Percentiles rank a stretch among this genome's conserved stretches.
Evolutionary conservation across 768 basidiomycete genomes (phyloP).

Genomic region (Lepiota brunneoincarnata): DNA sequence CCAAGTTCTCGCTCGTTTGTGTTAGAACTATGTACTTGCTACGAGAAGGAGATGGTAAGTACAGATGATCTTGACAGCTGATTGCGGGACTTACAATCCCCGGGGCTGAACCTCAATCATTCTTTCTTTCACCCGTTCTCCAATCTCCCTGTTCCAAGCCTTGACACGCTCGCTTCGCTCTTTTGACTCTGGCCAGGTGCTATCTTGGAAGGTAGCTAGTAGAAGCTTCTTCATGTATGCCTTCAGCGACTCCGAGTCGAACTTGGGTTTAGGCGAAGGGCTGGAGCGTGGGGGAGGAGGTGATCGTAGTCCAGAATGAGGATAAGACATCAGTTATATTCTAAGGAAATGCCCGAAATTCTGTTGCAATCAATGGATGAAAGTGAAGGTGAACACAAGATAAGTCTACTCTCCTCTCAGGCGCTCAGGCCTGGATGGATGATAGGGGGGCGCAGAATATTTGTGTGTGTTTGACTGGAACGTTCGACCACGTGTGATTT

Average conservation of each 20-base stretch:
- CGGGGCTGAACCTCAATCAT: constrained; percentile 81
- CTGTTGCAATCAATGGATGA: too few relatives aligned
- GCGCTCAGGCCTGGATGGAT: background rate
- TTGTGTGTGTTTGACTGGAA: constrained; percentile 5
- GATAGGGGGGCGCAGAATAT: constrained; percentile 15
- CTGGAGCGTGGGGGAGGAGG: constrained; percentile 60
- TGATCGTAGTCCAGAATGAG: constrained; percentile 52
- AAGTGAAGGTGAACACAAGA: background rate
- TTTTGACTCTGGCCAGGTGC: constrained; percentile 63
- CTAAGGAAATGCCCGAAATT: too few relatives aligned
- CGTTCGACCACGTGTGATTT: constrained; percentile 12
- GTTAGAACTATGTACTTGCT: constrained; percentile 89
- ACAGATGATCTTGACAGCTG: constrained; percentile 8
- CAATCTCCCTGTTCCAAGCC: constrained; percentile 80
- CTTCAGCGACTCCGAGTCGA: constrained; percentile 72
- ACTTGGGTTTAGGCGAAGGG: constrained; percentile 55
- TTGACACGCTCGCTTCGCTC: constrained; percentile 65
- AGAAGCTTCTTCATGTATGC: constrained; percentile 83
- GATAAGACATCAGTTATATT: constrained; percentile 12
- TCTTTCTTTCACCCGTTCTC: constrained; percentile 80
- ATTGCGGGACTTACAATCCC: constrained; percentile 64
- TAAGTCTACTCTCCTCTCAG: background rate
- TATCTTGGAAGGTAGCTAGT: constrained; percentile 61
- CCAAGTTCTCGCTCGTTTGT: constrained; percentile 80
- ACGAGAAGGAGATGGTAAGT: constrained; percentile 12